phyloP scores from a whole-genome alignment of 306 rosid species.

The Vicia sativa region DNA sequence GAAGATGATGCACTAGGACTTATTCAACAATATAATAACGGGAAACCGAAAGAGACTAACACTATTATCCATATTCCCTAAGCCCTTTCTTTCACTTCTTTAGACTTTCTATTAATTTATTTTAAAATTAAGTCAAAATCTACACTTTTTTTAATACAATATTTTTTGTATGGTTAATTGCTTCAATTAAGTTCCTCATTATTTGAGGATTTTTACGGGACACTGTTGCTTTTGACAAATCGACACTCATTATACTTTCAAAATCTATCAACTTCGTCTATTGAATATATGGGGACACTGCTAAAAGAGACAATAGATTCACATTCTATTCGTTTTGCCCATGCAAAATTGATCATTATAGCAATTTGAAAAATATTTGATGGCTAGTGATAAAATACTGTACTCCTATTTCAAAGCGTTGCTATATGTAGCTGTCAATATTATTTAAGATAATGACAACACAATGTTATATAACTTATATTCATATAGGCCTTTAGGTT shows the following conservation, averaged over 20 bases:
- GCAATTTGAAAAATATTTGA: background rate
- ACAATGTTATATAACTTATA: background rate
- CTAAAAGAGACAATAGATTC: background rate
- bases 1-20: no score
- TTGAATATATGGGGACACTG: background rate
- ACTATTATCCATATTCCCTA: background rate
- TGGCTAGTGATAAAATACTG: background rate
- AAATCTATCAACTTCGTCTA: background rate
- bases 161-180: background rate
- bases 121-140: no score
- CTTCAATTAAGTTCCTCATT: background rate
- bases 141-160: no score
- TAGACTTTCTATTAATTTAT: background rate
- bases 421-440: no score
- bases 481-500: background rate
- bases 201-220: background rate
- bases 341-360: background rate
- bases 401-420: background rate
- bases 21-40: no score
- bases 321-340: background rate
- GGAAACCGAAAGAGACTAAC: no score
- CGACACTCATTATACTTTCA: background rate
- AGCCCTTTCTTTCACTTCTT: background rate
- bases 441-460: background rate
- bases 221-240: background rate